Percentiles rank a stretch among this genome's conserved stretches.
Conservation (phyloP, 225 moss, liverwort and hornwort genomes). For the Thuidium tamariscinum region DNA sequence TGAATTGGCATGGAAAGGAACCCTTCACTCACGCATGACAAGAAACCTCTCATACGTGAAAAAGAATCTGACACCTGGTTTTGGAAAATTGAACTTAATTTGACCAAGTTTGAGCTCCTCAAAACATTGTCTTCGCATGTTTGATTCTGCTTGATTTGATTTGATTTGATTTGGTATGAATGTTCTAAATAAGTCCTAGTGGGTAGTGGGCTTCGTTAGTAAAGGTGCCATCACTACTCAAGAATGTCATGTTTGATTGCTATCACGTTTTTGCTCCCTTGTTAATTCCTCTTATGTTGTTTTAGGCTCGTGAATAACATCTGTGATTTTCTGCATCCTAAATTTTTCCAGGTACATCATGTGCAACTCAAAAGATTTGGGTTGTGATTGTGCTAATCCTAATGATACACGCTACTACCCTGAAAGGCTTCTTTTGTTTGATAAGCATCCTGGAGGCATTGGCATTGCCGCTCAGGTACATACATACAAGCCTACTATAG, state of each 20-base stretch:
- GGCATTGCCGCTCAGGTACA: conserved; percentile 79
- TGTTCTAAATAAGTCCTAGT: background rate
- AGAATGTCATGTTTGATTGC: background rate
- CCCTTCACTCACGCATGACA: background rate
- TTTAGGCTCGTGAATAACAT: background rate
- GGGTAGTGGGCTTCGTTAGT: background rate
- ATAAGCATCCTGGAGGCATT: conserved; percentile 91
- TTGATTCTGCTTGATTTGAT: background rate
- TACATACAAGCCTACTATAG: background rate
- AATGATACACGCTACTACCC: conserved; percentile 82
- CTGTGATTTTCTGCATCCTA: background rate
- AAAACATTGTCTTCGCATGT: background rate
- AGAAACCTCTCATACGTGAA: background rate
- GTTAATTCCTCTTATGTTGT: background rate
- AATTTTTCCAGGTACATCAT: conserved; percentile 65
- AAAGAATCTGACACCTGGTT: background rate
- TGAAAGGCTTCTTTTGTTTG: conserved; percentile 77
- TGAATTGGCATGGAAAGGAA: background rate
- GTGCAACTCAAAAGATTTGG: conserved; percentile 81
- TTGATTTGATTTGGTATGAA: background rate
- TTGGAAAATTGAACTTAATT: background rate
- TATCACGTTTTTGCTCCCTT: background rate
- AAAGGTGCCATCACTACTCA: background rate
- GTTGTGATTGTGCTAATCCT: conserved; percentile 81
- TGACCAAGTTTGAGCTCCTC: background rate